These are phyloP conservation scores for Psilocybe azurescens DNA, from an alignment of 768 basidiomycete genomes.

Conservation along the genomic window DNA sequence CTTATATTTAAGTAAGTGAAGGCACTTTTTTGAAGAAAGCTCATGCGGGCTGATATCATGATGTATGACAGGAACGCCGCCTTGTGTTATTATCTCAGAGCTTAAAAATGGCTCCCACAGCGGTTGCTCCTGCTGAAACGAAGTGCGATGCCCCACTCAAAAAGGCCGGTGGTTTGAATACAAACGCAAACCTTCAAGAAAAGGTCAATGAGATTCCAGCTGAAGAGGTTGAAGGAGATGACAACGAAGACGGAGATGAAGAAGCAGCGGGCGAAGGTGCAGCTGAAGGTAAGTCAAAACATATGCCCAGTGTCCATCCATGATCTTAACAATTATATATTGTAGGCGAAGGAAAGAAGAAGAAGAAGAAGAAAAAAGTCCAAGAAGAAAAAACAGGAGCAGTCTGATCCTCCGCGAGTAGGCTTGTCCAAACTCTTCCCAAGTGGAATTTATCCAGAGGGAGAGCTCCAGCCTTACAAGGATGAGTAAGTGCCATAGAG, in stretches of 20 bases:
- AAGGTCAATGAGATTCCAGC: not conserved
- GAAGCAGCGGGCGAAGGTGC: constrained; percentile 26
- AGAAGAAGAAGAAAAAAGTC: constrained; percentile 96
- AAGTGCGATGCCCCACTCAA: not conserved
- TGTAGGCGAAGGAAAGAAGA: constrained; percentile 69
- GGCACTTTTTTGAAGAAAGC: no score
- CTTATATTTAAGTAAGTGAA: not conserved
- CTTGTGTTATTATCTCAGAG: not conserved
- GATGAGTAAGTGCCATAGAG: constrained; percentile 69
- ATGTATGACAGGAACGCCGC: not conserved
- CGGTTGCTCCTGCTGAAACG: not conserved
- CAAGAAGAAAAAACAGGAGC: constrained; percentile 82
- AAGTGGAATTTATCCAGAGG: constrained; percentile 87
- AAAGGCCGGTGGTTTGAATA: not conserved
- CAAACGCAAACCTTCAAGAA: not conserved
- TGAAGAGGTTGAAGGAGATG: not conserved
- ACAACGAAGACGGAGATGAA: constrained; percentile 27
- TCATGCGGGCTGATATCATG: no score
- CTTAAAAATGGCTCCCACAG: constrained; percentile 5
- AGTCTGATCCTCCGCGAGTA: constrained; percentile 91
- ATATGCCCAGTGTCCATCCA: not conserved
- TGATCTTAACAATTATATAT: not conserved
- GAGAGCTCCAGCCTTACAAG: constrained; percentile 90
- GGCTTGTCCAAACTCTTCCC: constrained; percentile 90
- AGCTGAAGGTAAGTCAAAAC: constrained; percentile 19